Conservation (phyloP, 495 filamentous ascomycete genomes). For the Trichoderma erinaceum region DNA sequence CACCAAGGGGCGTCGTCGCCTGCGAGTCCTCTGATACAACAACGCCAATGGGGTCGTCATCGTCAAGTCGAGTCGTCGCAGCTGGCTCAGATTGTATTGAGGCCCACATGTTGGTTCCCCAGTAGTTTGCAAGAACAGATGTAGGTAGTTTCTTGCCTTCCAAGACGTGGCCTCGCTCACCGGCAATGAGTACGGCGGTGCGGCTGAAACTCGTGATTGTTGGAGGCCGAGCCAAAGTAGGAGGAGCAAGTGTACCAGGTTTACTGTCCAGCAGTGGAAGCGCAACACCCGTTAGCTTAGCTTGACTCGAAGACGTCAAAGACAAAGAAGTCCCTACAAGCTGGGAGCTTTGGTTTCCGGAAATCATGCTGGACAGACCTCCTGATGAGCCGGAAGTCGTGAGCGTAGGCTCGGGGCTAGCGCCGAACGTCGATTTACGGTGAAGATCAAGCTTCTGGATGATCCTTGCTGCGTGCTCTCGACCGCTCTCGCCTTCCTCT, state of each 20-base stretch:
- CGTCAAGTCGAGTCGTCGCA: conserved; percentile 19
- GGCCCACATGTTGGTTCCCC: conserved; percentile 82
- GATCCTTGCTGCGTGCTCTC: conserved; percentile 77
- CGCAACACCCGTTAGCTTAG: conserved; percentile 56
- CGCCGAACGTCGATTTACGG: conserved; percentile 61
- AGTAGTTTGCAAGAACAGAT: conserved; percentile 84
- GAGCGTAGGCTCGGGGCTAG: conserved; percentile 33
- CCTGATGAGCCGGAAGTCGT: conserved; percentile 48
- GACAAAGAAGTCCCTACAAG: neutral
- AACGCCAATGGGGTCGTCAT: conserved; percentile 44
- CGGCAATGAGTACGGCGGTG: conserved; percentile 72
- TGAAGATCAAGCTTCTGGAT: conserved; percentile 91
- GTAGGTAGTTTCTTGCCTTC: conserved; percentile 69
- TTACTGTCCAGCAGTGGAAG: conserved; percentile 29
- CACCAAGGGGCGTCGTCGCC: conserved; percentile 25
- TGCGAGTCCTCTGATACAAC: conserved; percentile 25
- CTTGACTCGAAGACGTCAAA: conserved; percentile 79
- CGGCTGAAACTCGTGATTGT: conserved; percentile 83
- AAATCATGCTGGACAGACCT: neutral
- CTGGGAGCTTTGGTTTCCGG: conserved; percentile 49
- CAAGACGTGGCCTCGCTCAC: conserved; percentile 60
- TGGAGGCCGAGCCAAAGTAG: conserved; percentile 78
- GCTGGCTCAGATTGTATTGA: conserved; percentile 53
- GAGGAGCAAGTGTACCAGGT: conserved; percentile 67
- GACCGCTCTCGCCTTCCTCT: conserved; percentile 57